Percentiles rank a stretch among this genome's conserved stretches.
These are phyloP conservation scores for Vanderwaltozyma polyspora DNA, from an alignment of 805 yeast genomes.

Conservation along the genomic window DNA sequence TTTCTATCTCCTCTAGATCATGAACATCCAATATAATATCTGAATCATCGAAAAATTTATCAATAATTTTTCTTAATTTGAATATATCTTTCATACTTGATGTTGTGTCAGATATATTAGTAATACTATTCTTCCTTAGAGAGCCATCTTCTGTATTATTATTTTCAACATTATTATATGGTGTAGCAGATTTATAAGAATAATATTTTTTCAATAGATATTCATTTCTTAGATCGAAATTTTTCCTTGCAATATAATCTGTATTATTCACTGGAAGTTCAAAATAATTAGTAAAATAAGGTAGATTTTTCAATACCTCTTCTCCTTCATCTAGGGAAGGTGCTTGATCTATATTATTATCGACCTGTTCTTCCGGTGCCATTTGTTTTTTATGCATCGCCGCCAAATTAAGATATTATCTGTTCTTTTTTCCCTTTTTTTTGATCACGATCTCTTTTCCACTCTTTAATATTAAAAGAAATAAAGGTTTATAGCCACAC, in stretches of 20 bases:
- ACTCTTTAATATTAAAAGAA: too few species aligned
- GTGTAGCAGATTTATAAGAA: constrained; percentile 1
- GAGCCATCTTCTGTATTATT: not conserved
- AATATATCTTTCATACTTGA: not conserved
- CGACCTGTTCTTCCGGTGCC: too few species aligned
- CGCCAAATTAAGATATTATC: too few species aligned
- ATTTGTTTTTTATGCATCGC: too few species aligned
- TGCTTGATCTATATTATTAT: not conserved
- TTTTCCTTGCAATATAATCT: not conserved
- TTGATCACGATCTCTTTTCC: too few species aligned
- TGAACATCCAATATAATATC: not conserved
- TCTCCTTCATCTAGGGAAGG: not conserved
- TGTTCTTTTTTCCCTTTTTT: too few species aligned
- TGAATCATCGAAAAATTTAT: not conserved
- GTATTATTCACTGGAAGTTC: constrained; percentile 2
- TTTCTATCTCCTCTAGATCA: not conserved
- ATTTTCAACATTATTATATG: not conserved
- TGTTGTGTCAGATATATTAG: not conserved
- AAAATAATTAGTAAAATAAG: constrained; percentile 9
- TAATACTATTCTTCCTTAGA: constrained; percentile 1
- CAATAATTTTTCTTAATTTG: not conserved
- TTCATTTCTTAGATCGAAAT: constrained; percentile 6
- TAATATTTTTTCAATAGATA: constrained; percentile 9
- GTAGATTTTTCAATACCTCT: constrained; percentile 1
- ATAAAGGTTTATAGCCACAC: too few species aligned